A percentile compares a stretch with the other conserved stretches of the same genome.
phyloP scores from a whole-genome alignment of 768 basidiomycete genomes.

The Hericium alpestre region DNA sequence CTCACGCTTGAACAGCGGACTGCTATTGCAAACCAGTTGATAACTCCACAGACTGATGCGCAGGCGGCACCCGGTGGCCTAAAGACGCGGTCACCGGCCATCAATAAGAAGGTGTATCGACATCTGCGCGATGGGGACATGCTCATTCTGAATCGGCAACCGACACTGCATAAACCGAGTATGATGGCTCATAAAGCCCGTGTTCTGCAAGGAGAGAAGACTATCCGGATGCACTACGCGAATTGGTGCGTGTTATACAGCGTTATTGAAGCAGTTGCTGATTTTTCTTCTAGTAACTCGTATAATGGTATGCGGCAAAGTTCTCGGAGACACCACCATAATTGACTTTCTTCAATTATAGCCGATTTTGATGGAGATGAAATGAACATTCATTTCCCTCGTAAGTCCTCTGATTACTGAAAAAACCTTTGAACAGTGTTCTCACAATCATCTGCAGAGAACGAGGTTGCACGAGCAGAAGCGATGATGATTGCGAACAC shows the following conservation, averaged over 20 bases:
- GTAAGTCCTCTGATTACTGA: constrained; percentile 34
- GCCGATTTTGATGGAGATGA: constrained; percentile 96
- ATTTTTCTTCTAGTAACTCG: constrained; percentile 59
- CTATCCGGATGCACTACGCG: constrained; percentile 99
- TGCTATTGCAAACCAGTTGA: constrained; percentile 88
- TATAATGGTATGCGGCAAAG: constrained; percentile 63
- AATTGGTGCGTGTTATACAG: constrained; percentile 63
- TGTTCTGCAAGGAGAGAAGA: constrained; percentile 91
- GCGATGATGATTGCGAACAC: constrained; percentile 93
- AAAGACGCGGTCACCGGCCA: constrained; percentile 62
- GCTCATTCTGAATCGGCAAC: constrained; percentile 92
- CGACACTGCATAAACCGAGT: constrained; percentile 95
- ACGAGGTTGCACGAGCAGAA: constrained; percentile 89
- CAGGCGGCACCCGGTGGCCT: constrained; percentile 42
- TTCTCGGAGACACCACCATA: constrained; percentile 3
- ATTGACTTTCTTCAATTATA: constrained; percentile 18
- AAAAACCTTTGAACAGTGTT: background rate
- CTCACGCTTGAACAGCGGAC: constrained; percentile 81
- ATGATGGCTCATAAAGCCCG: constrained; percentile 98
- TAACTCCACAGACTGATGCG: constrained; percentile 82
- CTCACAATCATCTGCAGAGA: constrained; percentile 42
- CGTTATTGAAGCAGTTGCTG: constrained; percentile 6
- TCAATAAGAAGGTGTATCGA: constrained; percentile 96
- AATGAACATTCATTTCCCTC: constrained; percentile 99
- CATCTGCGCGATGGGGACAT: constrained; percentile 93